phyloP scores from a whole-genome alignment of 495 filamentous ascomycete genomes.

The Cryomyces antarcticus region DNA sequence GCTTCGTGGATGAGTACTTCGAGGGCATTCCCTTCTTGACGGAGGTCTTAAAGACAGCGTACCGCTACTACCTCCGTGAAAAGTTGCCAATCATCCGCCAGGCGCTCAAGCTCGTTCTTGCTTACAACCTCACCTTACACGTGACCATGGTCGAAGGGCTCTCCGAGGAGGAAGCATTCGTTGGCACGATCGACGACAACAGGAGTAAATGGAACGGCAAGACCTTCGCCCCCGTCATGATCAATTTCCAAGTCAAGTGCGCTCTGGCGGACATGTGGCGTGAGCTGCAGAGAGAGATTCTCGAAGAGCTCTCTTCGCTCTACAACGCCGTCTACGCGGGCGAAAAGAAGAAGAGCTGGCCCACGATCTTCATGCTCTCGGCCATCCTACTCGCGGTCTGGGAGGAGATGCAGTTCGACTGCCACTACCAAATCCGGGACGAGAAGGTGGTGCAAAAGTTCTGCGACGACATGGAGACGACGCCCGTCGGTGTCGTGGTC shows the following conservation, averaged over 20 bases:
- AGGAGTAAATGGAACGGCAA: conserved; percentile 68
- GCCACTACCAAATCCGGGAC: conserved; percentile 77
- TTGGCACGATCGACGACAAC: conserved; percentile 60
- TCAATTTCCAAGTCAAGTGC: conserved; percentile 95
- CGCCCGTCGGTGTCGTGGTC: conserved; percentile 82
- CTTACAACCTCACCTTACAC: conserved; percentile 81
- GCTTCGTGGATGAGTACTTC: conserved; percentile 84
- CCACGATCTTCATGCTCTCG: conserved; percentile 87
- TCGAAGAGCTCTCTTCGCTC: conserved; percentile 72
- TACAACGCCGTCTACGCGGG: conserved; percentile 89
- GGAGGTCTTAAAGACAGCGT: conserved; percentile 82
- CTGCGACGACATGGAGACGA: conserved; percentile 85
- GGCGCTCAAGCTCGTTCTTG: conserved; percentile 73
- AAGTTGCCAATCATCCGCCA: conserved; percentile 72
- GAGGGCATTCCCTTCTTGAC: conserved; percentile 84
- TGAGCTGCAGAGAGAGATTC: conserved; percentile 78
- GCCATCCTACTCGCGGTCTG: conserved; percentile 78
- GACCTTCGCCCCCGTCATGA: conserved; percentile 83
- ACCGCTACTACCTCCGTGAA: conserved; percentile 70
- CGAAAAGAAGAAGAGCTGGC: conserved; percentile 90
- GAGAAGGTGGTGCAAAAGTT: conserved; percentile 68
- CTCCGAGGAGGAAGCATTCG: conserved; percentile 53
- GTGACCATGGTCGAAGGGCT: conserved; percentile 81
- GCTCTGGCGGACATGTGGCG: conserved; percentile 93
- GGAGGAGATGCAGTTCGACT: conserved; percentile 96